Evolutionary conservation across 441 rosid species (phyloP), one percentile per base, ranked within the genome.

Genomic region (Gossypium davidsonii): DNA sequence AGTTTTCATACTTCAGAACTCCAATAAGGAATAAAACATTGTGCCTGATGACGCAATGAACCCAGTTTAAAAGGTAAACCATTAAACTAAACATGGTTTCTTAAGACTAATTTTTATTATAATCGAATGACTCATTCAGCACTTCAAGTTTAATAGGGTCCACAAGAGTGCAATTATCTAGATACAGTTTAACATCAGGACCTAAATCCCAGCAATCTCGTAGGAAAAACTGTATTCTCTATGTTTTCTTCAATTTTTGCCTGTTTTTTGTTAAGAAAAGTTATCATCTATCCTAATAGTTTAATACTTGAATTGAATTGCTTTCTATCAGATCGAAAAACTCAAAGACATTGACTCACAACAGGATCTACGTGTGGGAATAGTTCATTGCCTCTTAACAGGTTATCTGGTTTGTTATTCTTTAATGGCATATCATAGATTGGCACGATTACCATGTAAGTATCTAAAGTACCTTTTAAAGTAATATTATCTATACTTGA

Each of bases 51-150:
- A 81, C 79, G 79, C 77, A 6, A 81, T 59, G 73, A 53, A 80
- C 64, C 73, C 73, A 79, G 84, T 85, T 81, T 76, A 81, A 81
- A 85, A 84, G 84, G 69, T 65, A 76, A 70, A 64, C 37, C 66
- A 63, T 73, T 66, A 59, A 69, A 52, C 68, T 21, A 78, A 60
- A 68, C 56, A n/a, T 59, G 23, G 46, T 74, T 72, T 79, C 67
- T 11, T 6, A 48, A 68, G 59, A 58, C 28, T 73, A 62, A 42
- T 51, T 65, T 37, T 46, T 49, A 26, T 71, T 72, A 62, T 26
- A 69, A 72, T 71, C 44, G 39, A 76, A 71, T 87, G 89, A 87
- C 80, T 81, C 77, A 66, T 48, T 60, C 0, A 68, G 79, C 89
- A 88, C 86, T 81, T 64, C 69, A n/a, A 1, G 26, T 64, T 53